These are phyloP conservation scores for Trichoderma sp. DNA, from an alignment of 2,329 filamentous ascomycete species.

Conservation along the genomic window DNA sequence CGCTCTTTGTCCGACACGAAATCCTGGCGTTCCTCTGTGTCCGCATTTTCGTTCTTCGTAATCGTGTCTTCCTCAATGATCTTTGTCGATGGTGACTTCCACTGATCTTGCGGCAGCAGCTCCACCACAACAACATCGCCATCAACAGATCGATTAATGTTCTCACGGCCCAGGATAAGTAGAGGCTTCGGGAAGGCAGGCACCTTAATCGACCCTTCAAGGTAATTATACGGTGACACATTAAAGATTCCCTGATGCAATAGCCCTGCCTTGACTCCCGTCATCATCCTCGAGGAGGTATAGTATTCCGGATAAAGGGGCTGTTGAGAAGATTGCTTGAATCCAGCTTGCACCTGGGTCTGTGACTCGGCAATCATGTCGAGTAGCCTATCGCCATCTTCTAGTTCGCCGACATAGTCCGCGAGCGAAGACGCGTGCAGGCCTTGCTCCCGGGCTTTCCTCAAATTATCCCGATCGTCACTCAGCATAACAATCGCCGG, in stretches of 20 bases:
- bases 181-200: slow-evolving; percentile 86
- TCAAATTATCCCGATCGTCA: slow-evolving; percentile 83
- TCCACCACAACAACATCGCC: slow-evolving; percentile 93
- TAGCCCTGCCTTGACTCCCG: slow-evolving; percentile 81
- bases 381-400: slow-evolving; percentile 78
- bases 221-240: slow-evolving; percentile 95
- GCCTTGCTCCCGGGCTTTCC: slow-evolving; percentile 72
- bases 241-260: slow-evolving; percentile 95
- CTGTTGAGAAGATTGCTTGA: slow-evolving; percentile 60
- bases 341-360: slow-evolving; percentile 64
- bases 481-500: slow-evolving; percentile 90
- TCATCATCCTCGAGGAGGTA: slow-evolving; percentile 88
- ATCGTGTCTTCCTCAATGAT: slow-evolving; percentile 92
- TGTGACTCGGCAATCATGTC: slow-evolving; percentile 89
- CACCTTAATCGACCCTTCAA: slow-evolving; percentile 89
- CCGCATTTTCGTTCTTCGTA: slow-evolving; percentile 90
- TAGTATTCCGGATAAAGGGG: slow-evolving; percentile 88
- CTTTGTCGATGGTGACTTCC: slow-evolving; percentile 93
- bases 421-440: slow-evolving; percentile 65
- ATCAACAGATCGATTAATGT: slow-evolving; percentile 90
- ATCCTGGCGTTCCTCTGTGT: slow-evolving; percentile 70
- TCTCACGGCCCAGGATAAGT: slow-evolving; percentile 85
- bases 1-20: slow-evolving; percentile 87
- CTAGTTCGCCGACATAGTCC: slow-evolving; percentile 79
- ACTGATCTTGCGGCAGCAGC: slow-evolving; percentile 88